Percentiles rank a stretch among this genome's conserved stretches.
Evolutionary conservation across 345 rosid species (phyloP).

Genomic region (Eucalyptus brandiana): DNA sequence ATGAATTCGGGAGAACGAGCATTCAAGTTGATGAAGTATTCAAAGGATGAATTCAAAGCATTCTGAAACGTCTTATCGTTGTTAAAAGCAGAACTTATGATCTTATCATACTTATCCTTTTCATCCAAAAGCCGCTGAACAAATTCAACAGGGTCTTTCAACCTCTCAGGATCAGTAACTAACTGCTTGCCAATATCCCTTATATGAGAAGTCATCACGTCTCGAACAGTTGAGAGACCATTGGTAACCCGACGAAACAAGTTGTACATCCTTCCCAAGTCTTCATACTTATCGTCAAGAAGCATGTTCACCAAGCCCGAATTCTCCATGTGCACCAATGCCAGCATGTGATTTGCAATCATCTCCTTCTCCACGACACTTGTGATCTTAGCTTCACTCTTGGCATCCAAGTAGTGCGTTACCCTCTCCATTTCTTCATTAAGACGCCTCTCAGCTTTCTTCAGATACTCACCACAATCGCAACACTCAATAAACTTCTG

Average conservation of each 20-base stretch:
- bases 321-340: conserved; percentile 96
- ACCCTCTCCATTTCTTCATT: conserved; percentile 98
- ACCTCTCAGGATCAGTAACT: conserved; percentile 84
- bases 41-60: conserved; percentile 88
- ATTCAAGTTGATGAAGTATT: conserved; percentile 85
- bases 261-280: conserved; percentile 86
- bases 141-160: conserved; percentile 93
- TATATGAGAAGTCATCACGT: conserved; percentile 87
- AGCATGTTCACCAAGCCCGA: conserved; percentile 96
- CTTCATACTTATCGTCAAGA: conserved; percentile 81
- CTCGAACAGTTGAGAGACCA: conserved; percentile 68
- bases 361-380: conserved; percentile 96
- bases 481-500: conserved; percentile 85
- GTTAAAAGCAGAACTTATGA: conserved; percentile 60
- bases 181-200: conserved; percentile 92
- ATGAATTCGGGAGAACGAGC: conserved; percentile 94
- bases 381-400: conserved; percentile 87
- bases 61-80: conserved; percentile 95
- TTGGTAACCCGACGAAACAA: conserved; percentile 73
- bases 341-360: conserved; percentile 96
- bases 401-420: conserved; percentile 75
- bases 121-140: conserved; percentile 92
- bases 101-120: conserved; percentile 74
- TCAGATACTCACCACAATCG: conserved; percentile 91
- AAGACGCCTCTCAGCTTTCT: conserved; percentile 86